phyloP scores from a whole-genome alignment of 2,329 filamentous ascomycete genomes.

The Aspergillus spinulosporus region DNA sequence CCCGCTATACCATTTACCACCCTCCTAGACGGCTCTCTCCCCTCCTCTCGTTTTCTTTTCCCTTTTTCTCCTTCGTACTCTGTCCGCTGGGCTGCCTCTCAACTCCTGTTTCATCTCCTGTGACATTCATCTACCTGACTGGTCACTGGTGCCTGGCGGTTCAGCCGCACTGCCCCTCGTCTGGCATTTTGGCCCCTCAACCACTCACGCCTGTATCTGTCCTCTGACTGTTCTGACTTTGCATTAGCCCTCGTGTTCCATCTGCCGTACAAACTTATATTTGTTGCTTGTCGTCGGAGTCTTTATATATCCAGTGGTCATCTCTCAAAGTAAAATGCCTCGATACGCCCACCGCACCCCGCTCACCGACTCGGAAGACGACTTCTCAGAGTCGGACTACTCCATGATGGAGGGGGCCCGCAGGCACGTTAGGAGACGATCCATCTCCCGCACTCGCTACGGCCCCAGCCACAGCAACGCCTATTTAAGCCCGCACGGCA shows the following conservation, averaged over 20 bases:
- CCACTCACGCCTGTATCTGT: neutral
- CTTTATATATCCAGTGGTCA: neutral
- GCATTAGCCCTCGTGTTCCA: constrained; percentile 11
- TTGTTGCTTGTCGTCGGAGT: neutral
- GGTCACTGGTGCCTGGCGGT: neutral
- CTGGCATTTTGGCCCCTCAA: constrained; percentile 1
- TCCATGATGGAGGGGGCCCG: constrained; percentile 33
- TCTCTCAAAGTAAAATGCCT: constrained; percentile 7
- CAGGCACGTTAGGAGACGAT: constrained; percentile 31
- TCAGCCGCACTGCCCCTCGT: neutral
- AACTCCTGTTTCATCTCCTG: constrained; percentile 5
- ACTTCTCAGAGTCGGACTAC: constrained; percentile 38
- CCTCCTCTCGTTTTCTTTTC: constrained; percentile 13
- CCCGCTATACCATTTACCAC: constrained; percentile 15
- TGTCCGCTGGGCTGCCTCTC: neutral
- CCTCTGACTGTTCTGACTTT: constrained; percentile 6
- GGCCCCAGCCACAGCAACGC: constrained; percentile 23
- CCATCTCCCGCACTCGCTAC: constrained; percentile 34
- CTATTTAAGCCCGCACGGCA: constrained; percentile 27
- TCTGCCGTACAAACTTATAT: neutral
- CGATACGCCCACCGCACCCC: constrained; percentile 18
- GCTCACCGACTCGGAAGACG: constrained; percentile 31
- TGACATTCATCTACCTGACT: neutral
- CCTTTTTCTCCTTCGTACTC: constrained; percentile 5
- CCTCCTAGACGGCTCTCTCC: neutral